A percentile compares a stretch with the other conserved stretches of the same genome.
Evolutionary conservation across 768 basidiomycete genomes (phyloP).

Genomic region (Leccinum boreale): DNA sequence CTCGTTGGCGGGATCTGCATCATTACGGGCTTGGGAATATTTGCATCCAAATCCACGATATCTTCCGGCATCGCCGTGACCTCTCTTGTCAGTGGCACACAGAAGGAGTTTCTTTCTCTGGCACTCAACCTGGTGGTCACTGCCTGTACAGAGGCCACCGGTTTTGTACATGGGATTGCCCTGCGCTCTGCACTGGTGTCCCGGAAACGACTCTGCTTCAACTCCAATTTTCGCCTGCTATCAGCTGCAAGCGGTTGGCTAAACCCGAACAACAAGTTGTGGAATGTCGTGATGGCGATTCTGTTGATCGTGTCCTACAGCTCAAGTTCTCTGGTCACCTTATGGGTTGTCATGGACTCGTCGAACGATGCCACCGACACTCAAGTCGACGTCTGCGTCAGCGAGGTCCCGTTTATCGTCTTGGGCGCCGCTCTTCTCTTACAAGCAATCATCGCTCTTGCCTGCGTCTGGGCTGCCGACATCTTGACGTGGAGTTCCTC

Average conservation of each 20-base stretch:
- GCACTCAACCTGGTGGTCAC: slow-evolving; percentile 28
- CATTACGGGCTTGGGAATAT: slow-evolving; percentile 22
- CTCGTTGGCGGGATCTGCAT: slow-evolving; percentile 25
- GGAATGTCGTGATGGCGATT: slow-evolving; percentile 23
- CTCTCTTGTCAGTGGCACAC: slow-evolving; percentile 9
- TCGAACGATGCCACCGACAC: slow-evolving; percentile 7
- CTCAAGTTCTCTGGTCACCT: slow-evolving; percentile 25
- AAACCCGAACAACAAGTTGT: slow-evolving; percentile 23
- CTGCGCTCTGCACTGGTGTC: slow-evolving; percentile 27
- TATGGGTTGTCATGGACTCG: slow-evolving; percentile 14
- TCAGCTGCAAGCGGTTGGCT: slow-evolving; percentile 19
- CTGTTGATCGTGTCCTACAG: slow-evolving; percentile 30
- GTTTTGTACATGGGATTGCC: slow-evolving; percentile 27
- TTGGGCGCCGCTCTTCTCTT: slow-evolving; percentile 23
- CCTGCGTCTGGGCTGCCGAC: slow-evolving; percentile 17
- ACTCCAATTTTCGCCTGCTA: slow-evolving; percentile 30
- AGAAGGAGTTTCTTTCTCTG: slow-evolving; percentile 22
- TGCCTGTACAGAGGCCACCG: slow-evolving; percentile 29
- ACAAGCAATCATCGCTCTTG: slow-evolving; percentile 26
- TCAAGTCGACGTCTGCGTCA: slow-evolving; percentile 17
- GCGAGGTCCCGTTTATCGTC: slow-evolving; percentile 27
- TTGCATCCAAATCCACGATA: slow-evolving; percentile 20
- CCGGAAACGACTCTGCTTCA: slow-evolving; percentile 24
- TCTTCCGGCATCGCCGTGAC: slow-evolving; percentile 24
- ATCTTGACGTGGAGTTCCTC: slow-evolving; percentile 34